phyloP scores from a whole-genome alignment of 768 basidiomycete genomes.

The Inosperma sp. region DNA sequence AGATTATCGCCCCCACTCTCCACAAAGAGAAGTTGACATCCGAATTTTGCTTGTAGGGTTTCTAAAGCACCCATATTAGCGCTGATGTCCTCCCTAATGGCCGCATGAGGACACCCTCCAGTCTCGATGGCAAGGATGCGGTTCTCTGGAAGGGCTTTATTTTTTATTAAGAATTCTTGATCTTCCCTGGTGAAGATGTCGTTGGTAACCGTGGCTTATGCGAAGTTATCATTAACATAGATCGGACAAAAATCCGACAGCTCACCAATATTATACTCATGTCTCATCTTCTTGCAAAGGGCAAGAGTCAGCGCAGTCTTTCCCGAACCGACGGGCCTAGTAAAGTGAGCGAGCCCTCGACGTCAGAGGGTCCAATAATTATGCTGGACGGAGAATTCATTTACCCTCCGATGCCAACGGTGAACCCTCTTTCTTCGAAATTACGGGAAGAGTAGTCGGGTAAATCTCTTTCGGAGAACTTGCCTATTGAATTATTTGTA shows the following conservation, averaged over 20 bases:
- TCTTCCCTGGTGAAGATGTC: conserved; percentile 99
- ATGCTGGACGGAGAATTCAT: conserved; percentile 22
- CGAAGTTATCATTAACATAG: neutral
- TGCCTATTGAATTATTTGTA: conserved; percentile 50
- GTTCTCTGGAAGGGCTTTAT: conserved; percentile 76
- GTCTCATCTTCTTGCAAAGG: conserved; percentile 76
- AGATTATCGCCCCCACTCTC: conserved; percentile 97
- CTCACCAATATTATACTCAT: conserved; percentile 85
- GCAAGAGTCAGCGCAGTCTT: conserved; percentile 94
- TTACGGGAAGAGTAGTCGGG: conserved; percentile 82
- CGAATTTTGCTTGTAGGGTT: conserved; percentile 86
- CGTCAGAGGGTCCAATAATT: neutral
- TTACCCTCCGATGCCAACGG: conserved; percentile 96
- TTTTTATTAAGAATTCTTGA: conserved; percentile 93
- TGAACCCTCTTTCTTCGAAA: conserved; percentile 92
- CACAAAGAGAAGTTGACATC: conserved; percentile 87
- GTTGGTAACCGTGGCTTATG: conserved; percentile 86
- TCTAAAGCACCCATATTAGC: conserved; percentile 97
- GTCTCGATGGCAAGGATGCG: conserved; percentile 97
- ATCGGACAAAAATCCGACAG: neutral
- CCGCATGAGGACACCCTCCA: conserved; percentile 96
- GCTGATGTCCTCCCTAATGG: conserved; percentile 96
- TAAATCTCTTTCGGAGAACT: conserved; percentile 86
- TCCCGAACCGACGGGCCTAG: conserved; percentile 95
- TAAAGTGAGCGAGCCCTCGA: neutral